Percentiles rank a stretch among this genome's conserved stretches.
Evolutionary conservation across 768 basidiomycete genomes (phyloP).

Genomic region (Termitomyces sp.): DNA sequence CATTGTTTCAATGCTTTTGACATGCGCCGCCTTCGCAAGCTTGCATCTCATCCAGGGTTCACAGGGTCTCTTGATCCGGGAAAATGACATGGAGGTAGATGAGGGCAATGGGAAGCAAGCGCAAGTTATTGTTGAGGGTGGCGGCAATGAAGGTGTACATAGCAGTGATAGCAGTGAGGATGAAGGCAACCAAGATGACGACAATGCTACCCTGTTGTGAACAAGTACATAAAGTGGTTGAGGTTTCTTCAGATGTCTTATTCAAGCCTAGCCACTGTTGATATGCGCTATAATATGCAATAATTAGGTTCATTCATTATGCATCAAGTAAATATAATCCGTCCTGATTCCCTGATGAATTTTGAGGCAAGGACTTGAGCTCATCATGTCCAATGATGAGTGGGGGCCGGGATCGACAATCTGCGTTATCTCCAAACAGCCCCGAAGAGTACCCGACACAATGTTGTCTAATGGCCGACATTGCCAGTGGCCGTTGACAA

Average conservation of each 20-base stretch:
- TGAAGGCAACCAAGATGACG: not conserved
- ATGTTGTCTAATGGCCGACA: not conserved
- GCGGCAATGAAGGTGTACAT: not conserved
- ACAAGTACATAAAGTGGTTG: not conserved
- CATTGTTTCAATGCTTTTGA: not conserved
- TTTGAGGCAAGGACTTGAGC: not conserved
- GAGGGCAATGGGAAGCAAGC: not conserved
- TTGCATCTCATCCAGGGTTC: not conserved
- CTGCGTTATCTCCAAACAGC: not conserved
- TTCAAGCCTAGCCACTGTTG: too few relatives aligned
- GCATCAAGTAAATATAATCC: not conserved
- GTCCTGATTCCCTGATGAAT: not conserved
- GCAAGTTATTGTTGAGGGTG: not conserved
- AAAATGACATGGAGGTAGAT: not conserved
- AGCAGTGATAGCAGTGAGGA: not conserved
- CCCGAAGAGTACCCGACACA: not conserved
- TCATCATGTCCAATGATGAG: not conserved
- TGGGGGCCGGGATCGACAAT: not conserved
- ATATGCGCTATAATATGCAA: not conserved
- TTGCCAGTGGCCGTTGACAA: not conserved
- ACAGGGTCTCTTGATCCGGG: not conserved
- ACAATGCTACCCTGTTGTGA: not conserved
- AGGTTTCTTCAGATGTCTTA: too few relatives aligned
- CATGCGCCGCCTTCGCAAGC: not conserved
- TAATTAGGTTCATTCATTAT: not conserved